Percentiles rank a stretch among this genome's conserved stretches.
These are phyloP conservation scores for Mortierella sp. DNA, from an alignment of 371 early-diverging fungal genomes.

Conservation along the genomic window DNA sequence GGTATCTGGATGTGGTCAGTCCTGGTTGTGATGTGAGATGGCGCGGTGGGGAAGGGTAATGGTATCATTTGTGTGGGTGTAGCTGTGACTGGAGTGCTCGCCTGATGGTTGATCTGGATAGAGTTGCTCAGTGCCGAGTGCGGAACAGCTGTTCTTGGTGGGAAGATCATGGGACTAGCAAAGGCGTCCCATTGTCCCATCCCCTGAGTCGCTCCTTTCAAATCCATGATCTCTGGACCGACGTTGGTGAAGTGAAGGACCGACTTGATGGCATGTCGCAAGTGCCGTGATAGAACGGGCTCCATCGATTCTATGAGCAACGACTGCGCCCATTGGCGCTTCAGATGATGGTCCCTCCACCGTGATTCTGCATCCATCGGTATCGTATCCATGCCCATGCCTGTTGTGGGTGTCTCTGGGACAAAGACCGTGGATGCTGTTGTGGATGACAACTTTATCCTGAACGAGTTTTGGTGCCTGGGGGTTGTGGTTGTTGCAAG, in stretches of 20 bases:
- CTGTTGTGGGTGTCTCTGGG: neutral
- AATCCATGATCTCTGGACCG: constrained; percentile 60
- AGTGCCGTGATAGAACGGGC: constrained; percentile 58
- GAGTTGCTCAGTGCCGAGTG: neutral
- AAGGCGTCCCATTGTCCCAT: constrained; percentile 29
- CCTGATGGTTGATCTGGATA: constrained; percentile 2
- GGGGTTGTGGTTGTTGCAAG: neutral
- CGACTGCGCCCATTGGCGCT: constrained; percentile 55
- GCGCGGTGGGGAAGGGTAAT: neutral
- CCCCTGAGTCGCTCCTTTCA: constrained; percentile 35
- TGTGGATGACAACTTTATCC: neutral
- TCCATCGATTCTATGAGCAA: constrained; percentile 56
- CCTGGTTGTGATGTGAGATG: neutral
- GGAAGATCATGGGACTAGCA: constrained; percentile 28
- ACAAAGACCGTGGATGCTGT: neutral
- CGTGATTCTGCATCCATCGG: constrained; percentile 54
- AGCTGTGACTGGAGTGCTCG: neutral
- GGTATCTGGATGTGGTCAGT: neutral
- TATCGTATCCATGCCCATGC: constrained; percentile 17
- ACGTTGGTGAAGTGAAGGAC: constrained; percentile 59
- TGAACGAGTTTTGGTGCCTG: neutral
- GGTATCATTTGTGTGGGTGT: neutral
- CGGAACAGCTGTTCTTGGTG: neutral
- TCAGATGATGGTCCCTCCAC: constrained; percentile 56
- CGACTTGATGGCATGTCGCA: constrained; percentile 63